phyloP scores from a whole-genome alignment of 2,329 filamentous ascomycete genomes.

The Aspergillus vadensis region DNA sequence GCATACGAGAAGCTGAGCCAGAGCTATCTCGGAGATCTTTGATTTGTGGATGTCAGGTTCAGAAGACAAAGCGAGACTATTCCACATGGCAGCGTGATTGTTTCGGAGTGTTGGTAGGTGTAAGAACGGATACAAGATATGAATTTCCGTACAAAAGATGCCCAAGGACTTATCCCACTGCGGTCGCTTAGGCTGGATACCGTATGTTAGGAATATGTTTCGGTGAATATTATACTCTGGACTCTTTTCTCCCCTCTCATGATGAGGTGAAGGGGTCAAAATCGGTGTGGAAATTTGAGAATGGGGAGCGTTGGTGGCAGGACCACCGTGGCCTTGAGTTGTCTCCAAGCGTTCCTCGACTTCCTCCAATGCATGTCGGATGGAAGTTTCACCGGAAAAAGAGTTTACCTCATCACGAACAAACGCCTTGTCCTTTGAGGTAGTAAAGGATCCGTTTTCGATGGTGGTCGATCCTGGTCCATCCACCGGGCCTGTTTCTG shows the following conservation, averaged over 20 bases:
- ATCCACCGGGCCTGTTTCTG: neutral
- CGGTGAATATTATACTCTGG: neutral
- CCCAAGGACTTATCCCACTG: conserved; percentile 22
- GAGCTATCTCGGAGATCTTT: no score
- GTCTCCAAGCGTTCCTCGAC: conserved; percentile 18
- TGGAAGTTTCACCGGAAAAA: conserved; percentile 27
- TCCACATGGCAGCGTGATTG: conserved; percentile 19
- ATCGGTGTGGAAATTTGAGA: neutral
- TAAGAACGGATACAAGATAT: conserved; percentile 28
- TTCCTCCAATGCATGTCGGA: conserved; percentile 23
- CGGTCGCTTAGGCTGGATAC: conserved; percentile 9
- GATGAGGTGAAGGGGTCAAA: neutral
- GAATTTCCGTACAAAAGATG: conserved; percentile 26
- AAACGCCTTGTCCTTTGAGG: no score
- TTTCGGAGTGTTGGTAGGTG: conserved; percentile 22
- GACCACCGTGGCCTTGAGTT: neutral
- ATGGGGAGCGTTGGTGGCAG: neutral
- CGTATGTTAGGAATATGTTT: conserved; percentile 10
- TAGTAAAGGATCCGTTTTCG: no score
- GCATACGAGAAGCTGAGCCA: conserved; percentile 22
- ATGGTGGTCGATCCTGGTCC: no score
- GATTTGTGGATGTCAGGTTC: neutral
- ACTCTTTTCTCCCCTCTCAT: neutral
- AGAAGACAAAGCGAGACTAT: neutral
- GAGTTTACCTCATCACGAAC: conserved; percentile 12